A percentile compares a stretch with the other conserved stretches of the same genome.
Evolutionary conservation across 2,329 filamentous ascomycete species (phyloP).

Genomic region (Colletotrichum echinochloae): DNA sequence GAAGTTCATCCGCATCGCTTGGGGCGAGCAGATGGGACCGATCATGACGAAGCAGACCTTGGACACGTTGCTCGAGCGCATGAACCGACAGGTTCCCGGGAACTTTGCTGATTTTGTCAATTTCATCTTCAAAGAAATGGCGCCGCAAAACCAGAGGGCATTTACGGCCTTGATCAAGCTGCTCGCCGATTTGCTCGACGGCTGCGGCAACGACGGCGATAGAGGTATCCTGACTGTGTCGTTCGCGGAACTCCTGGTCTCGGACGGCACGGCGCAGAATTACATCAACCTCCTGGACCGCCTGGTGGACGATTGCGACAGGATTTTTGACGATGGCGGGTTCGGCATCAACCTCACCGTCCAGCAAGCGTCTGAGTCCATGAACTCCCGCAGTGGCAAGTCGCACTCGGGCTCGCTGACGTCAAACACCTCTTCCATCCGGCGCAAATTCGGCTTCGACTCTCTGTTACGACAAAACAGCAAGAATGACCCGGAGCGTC

Average conservation of each 20-base stretch:
- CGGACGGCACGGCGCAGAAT: conserved; percentile 80
- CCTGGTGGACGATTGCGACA: conserved; percentile 88
- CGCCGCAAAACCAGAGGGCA: conserved; percentile 78
- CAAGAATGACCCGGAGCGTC: conserved; percentile 76
- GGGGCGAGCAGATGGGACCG: conserved; percentile 88
- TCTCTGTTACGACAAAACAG: conserved; percentile 82
- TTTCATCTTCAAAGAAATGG: conserved; percentile 73
- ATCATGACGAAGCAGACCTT: conserved; percentile 80
- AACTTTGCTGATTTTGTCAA: conserved; percentile 80
- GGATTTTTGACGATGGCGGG: conserved; percentile 79
- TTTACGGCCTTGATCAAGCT: conserved; percentile 88
- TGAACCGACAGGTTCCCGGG: conserved; percentile 74
- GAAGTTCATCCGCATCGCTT: conserved; percentile 89
- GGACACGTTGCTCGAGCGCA: conserved; percentile 77
- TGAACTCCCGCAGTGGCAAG: conserved; percentile 70
- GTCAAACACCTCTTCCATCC: conserved; percentile 87
- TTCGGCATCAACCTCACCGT: conserved; percentile 45
- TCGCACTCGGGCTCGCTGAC: conserved; percentile 79
- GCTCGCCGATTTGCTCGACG: conserved; percentile 87
- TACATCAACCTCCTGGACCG: conserved; percentile 91
- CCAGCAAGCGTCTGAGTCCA: conserved; percentile 66
- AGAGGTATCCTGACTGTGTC: conserved; percentile 87
- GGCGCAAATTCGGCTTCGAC: conserved; percentile 86
- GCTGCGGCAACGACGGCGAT: conserved; percentile 91
- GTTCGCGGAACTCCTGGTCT: conserved; percentile 88